phyloP scores from a whole-genome alignment of 2,329 filamentous ascomycete species.

The Colletotrichum noveboracense region DNA sequence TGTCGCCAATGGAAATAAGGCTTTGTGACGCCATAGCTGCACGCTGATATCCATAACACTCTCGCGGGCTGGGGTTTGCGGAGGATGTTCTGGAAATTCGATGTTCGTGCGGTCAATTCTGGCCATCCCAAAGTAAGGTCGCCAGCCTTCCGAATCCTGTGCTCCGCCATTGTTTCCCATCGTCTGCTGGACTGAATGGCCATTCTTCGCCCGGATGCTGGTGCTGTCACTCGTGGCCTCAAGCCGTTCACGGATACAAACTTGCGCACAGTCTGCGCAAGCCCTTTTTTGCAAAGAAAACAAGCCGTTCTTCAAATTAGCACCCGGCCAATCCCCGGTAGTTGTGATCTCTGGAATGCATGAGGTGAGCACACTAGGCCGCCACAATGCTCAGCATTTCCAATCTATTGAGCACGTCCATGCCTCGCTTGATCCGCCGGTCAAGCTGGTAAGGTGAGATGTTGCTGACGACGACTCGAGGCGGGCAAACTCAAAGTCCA shows the following conservation, averaged over 20 bases:
- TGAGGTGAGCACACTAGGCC: not conserved
- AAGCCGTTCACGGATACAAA: not conserved
- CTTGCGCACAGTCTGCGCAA: not conserved
- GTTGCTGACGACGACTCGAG: not conserved
- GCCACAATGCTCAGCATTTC: not conserved
- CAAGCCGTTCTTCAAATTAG: not conserved
- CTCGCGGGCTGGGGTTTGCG: not conserved
- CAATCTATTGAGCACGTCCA: not conserved
- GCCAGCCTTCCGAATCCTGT: not conserved
- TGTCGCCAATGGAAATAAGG: not conserved
- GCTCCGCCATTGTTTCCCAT: too few relatives aligned
- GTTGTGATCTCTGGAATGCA: not conserved
- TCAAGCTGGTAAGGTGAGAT: not conserved
- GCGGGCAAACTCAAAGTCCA: not conserved
- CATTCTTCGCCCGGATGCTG: not conserved
- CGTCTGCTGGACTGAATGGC: not conserved
- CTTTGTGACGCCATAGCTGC: not conserved
- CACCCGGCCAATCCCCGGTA: not conserved
- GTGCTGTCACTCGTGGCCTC: not conserved
- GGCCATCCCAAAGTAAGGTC: not conserved
- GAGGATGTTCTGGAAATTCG: not conserved
- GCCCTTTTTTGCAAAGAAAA: not conserved
- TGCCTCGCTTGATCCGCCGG: not conserved
- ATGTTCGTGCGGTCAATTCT: not conserved
- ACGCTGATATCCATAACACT: not conserved